These are phyloP conservation scores for Pichia cabralensis DNA, from an alignment of 805 yeast genomes.

Conservation along the genomic window DNA sequence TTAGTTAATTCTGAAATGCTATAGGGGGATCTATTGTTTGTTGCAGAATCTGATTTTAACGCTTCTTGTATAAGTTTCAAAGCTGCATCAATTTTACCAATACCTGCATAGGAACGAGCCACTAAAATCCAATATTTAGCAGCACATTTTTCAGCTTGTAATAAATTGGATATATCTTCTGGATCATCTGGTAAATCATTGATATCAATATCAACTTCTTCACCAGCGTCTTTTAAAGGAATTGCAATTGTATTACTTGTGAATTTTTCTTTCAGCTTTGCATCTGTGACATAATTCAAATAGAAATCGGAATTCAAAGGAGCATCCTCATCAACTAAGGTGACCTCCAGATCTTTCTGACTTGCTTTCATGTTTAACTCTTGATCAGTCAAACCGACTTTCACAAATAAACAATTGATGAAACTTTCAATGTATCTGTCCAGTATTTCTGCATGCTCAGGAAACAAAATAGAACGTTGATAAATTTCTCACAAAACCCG, in stretches of 20 bases:
- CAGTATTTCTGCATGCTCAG: too few species aligned
- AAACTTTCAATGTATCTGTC: too few species aligned
- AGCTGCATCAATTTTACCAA: constrained; percentile 51
- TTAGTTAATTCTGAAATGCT: constrained; percentile 47
- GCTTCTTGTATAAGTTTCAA: constrained; percentile 54
- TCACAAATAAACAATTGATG: too few species aligned
- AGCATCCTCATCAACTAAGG: constrained; percentile 9
- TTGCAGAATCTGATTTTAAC: too few species aligned
- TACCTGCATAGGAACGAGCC: constrained; percentile 69
- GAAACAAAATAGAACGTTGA: too few species aligned
- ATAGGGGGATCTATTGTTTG: too few species aligned
- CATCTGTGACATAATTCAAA: constrained; percentile 14
- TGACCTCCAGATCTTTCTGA: not conserved
- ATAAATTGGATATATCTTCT: constrained; percentile 63
- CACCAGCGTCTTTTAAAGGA: constrained; percentile 68
- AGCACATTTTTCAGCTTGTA: constrained; percentile 72
- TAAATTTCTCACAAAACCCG: too few species aligned
- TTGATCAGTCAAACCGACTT: too few species aligned
- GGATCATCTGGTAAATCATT: constrained; percentile 88
- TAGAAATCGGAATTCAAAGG: constrained; percentile 22
- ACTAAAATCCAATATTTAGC: constrained; percentile 76
- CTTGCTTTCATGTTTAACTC: too few species aligned
- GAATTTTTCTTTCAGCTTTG: constrained; percentile 15
- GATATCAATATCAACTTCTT: constrained; percentile 77
- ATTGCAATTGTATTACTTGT: constrained; percentile 30